Percentiles rank a stretch among this genome's conserved stretches.
phyloP scores from a whole-genome alignment of 768 basidiomycete species.

The Termitomyces sp. region DNA sequence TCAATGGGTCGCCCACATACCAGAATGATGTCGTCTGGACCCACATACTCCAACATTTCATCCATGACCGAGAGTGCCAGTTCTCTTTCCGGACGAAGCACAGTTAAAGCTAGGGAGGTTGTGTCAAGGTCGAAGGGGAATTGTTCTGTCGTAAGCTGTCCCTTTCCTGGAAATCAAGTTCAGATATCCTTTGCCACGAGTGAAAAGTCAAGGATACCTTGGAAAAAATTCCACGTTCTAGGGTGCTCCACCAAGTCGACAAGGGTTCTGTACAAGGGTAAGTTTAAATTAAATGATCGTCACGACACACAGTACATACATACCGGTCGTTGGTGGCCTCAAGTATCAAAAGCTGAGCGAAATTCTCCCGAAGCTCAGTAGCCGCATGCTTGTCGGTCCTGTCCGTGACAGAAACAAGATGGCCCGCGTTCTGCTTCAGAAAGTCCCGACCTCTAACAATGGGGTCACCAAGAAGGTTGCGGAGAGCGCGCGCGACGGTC shows the following conservation, averaged over 20 bases:
- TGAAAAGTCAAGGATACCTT: constrained; percentile 25
- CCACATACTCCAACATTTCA: constrained; percentile 51
- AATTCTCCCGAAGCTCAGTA: constrained; percentile 45
- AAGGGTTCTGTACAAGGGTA: constrained; percentile 31
- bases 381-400: constrained; percentile 25
- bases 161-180: constrained; percentile 25
- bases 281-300: neutral
- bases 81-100: constrained; percentile 29
- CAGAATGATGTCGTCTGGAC: constrained; percentile 49
- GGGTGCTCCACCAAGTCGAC: constrained; percentile 39
- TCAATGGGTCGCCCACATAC: constrained; percentile 18
- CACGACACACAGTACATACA: constrained; percentile 21
- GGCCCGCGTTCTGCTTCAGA: constrained; percentile 35
- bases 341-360: constrained; percentile 55
- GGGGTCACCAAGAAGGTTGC: constrained; percentile 47
- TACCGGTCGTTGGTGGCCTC: constrained; percentile 47
- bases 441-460: constrained; percentile 37
- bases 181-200: neutral
- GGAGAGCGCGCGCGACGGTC: constrained; percentile 40
- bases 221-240: constrained; percentile 54
- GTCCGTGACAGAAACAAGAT: constrained; percentile 42
- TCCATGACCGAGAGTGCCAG: constrained; percentile 45
- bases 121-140: constrained; percentile 59
- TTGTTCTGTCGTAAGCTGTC: constrained; percentile 40
- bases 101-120: constrained; percentile 49